Evolutionary conservation across 331 rosid species (phyloP).

Genomic region (Pyracantha coccinea): DNA sequence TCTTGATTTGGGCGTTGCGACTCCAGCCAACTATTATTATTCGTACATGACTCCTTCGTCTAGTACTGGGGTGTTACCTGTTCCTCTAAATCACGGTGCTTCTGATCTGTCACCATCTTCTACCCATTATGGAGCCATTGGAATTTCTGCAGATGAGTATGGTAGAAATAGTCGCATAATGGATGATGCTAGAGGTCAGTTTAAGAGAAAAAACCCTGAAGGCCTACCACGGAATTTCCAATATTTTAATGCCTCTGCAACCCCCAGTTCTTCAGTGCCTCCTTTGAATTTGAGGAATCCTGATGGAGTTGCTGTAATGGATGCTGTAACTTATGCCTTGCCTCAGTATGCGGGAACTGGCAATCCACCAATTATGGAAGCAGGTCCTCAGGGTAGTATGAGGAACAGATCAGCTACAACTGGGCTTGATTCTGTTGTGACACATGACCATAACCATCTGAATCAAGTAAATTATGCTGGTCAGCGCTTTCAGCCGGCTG

Average conservation of each 20-base stretch:
- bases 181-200: slow-evolving; percentile 73
- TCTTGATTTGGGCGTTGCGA: slow-evolving; percentile 49
- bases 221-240: slow-evolving; percentile 56
- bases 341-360: slow-evolving; percentile 43
- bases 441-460: slow-evolving; percentile 61
- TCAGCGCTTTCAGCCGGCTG: slow-evolving; percentile 69
- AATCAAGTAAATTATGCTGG: slow-evolving; percentile 63
- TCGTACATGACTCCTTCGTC: slow-evolving; percentile 60
- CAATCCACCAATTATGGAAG: slow-evolving; percentile 45
- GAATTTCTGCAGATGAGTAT: slow-evolving; percentile 52
- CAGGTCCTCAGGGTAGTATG: slow-evolving; percentile 44
- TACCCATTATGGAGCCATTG: slow-evolving; percentile 44
- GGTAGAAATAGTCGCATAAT: slow-evolving; percentile 49
- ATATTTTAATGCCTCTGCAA: slow-evolving; percentile 47
- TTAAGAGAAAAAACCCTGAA: slow-evolving; percentile 71
- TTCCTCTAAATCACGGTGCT: slow-evolving; percentile 51
- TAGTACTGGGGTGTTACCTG: slow-evolving; percentile 47
- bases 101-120: slow-evolving; percentile 54
- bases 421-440: slow-evolving; percentile 46
- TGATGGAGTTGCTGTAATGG: slow-evolving; percentile 58
- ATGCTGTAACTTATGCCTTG: slow-evolving; percentile 39
- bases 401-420: slow-evolving; percentile 49
- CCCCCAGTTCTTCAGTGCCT: slow-evolving; percentile 48
- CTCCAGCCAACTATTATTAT: slow-evolving; percentile 48
- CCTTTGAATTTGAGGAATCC: slow-evolving; percentile 52